These are phyloP conservation scores for Jamesozyma lodderae DNA, from an alignment of 805 yeast genomes.

Conservation along the genomic window DNA sequence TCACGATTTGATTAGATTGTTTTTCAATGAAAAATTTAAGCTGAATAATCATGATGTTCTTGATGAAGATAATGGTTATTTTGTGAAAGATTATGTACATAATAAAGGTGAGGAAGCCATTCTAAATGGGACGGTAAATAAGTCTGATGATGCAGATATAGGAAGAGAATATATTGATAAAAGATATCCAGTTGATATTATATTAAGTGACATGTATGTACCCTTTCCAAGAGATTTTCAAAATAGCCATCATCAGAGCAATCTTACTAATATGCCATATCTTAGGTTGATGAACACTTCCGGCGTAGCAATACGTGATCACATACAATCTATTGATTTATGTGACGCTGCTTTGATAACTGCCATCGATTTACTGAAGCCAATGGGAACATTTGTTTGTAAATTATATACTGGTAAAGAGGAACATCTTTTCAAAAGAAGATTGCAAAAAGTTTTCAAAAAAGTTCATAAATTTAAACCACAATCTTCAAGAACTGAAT, in stretches of 20 bases:
- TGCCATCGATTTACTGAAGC: constrained; percentile 58
- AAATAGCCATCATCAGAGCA: constrained; percentile 26
- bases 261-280: constrained; percentile 70
- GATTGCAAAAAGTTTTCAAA: constrained; percentile 50
- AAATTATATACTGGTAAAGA: constrained; percentile 81
- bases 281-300: constrained; percentile 90
- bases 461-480: constrained; percentile 72
- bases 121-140: too few species aligned
- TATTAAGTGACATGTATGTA: constrained; percentile 78
- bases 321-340: constrained; percentile 70
- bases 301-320: constrained; percentile 76
- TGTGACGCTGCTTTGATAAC: constrained; percentile 85
- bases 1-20: constrained; percentile 44
- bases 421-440: constrained; percentile 52
- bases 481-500: constrained; percentile 64
- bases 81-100: constrained; percentile 20
- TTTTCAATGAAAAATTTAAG: constrained; percentile 33
- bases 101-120: too few species aligned
- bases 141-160: too few species aligned
- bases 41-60: constrained; percentile 31
- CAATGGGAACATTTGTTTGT: constrained; percentile 68
- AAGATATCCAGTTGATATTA: constrained; percentile 49
- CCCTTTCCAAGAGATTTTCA: constrained; percentile 39
- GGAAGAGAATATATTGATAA: constrained; percentile 8
- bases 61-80: constrained; percentile 2